Evolutionary conservation across 352 stramenopile genomes (phyloP).

Genomic region (Thraustochytrium sp.): DNA sequence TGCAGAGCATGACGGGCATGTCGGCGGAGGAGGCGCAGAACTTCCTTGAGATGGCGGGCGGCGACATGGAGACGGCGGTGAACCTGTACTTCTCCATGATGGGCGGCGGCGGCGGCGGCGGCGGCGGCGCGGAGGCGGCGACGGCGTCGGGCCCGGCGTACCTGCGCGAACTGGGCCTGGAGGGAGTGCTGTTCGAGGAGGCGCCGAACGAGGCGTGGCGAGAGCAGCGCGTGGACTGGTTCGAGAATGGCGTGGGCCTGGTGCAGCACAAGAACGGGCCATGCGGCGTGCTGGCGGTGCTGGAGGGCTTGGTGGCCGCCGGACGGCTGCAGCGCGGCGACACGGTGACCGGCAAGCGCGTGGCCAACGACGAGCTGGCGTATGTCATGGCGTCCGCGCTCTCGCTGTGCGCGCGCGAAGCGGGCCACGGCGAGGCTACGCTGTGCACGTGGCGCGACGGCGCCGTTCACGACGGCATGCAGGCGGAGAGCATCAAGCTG

Average conservation of each 20-base stretch:
- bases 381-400: not conserved
- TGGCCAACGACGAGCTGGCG: constrained; percentile 12
- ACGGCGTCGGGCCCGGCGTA: not conserved
- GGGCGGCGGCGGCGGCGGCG: not conserved
- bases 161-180: not conserved
- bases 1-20: constrained; percentile 33
- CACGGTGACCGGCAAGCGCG: not conserved
- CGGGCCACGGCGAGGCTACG: not conserved
- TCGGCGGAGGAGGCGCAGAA: constrained; percentile 5
- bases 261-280: constrained; percentile 9
- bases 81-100: constrained; percentile 41
- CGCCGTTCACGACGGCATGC: not conserved
- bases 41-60: constrained; percentile 30
- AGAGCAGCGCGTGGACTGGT: not conserved
- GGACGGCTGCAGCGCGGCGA: not conserved
- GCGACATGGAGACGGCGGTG: constrained; percentile 13
- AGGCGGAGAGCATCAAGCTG: not conserved
- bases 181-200: not conserved
- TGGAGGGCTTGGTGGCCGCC: not conserved
- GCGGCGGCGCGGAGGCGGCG: not conserved
- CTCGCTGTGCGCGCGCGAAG: not conserved
- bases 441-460: not conserved
- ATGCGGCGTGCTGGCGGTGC: constrained; percentile 7
- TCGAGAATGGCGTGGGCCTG: not conserved
- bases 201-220: not conserved